These are phyloP conservation scores for Globisporangium ultimum DNA, from an alignment of 352 stramenopile genomes.

Conservation along the genomic window DNA sequence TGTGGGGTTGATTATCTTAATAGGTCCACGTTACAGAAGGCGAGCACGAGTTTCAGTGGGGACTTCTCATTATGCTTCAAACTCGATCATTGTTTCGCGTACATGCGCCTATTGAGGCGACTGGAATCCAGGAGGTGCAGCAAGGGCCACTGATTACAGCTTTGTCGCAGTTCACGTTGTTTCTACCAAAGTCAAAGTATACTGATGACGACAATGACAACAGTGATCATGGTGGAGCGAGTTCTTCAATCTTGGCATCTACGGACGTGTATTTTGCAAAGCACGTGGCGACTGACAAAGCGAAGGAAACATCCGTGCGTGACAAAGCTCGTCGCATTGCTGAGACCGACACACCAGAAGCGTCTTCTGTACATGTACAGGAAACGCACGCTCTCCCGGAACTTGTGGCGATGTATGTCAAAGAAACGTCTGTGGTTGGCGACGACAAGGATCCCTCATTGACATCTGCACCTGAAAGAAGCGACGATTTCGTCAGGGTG, in stretches of 20 bases:
- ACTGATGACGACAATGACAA: not conserved
- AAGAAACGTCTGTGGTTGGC: slow-evolving; percentile 9
- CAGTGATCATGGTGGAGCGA: not conserved
- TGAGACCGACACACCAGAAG: not conserved
- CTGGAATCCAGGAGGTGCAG: not conserved
- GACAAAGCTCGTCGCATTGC: not conserved
- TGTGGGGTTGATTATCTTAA: not conserved
- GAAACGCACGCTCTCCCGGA: slow-evolving; percentile 8
- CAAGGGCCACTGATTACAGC: slow-evolving; percentile 1
- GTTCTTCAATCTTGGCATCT: not conserved
- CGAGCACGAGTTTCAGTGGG: slow-evolving; percentile 29
- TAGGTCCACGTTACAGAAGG: slow-evolving; percentile 27
- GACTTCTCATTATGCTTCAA: slow-evolving; percentile 22
- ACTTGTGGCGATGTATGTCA: slow-evolving; percentile 13
- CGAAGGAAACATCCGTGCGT: not conserved
- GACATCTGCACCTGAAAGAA: not conserved
- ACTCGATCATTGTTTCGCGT: slow-evolving; percentile 13
- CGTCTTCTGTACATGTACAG: not conserved
- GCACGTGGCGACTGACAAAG: not conserved
- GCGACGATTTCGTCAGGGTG: slow-evolving; percentile 17
- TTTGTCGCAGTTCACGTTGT: slow-evolving; percentile 18
- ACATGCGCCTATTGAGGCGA: not conserved
- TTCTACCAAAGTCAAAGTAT: slow-evolving; percentile 37
- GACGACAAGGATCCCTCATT: not conserved
- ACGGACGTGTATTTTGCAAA: slow-evolving; percentile 4